phyloP scores from a whole-genome alignment of 306 rosid species.

The Datisca glomerata region DNA sequence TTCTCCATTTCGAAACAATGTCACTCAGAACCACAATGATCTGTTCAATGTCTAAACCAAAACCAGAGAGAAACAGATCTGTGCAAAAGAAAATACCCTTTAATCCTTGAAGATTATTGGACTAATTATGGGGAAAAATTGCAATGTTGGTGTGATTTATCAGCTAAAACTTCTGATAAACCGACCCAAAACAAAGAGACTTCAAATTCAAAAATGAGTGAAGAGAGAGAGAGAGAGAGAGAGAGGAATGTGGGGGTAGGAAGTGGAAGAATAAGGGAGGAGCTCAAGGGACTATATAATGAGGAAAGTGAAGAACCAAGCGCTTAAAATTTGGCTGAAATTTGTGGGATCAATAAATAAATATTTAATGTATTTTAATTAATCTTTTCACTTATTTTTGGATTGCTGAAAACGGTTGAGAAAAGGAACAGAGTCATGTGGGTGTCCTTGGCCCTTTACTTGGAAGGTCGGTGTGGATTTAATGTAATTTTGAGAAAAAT shows the following conservation, averaged over 20 bases:
- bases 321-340: neutral
- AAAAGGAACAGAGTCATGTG: conserved; percentile 65
- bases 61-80: too few species aligned
- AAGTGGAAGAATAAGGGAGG: neutral
- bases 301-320: neutral
- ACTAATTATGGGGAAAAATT: neutral
- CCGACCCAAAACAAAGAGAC: neutral
- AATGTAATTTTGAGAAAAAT: conserved; percentile 15
- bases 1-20: too few species aligned
- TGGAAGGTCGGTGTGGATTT: conserved; percentile 59
- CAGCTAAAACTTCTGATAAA: neutral
- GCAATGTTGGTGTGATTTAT: conserved; percentile 5
- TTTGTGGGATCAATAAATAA: neutral
- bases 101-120: too few species aligned
- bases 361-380: neutral
- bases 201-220: neutral
- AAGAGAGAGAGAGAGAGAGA: neutral
- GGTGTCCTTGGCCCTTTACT: conserved; percentile 19
- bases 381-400: conserved; percentile 3
- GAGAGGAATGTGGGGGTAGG: conserved; percentile 3
- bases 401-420: conserved; percentile 25
- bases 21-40: too few species aligned
- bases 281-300: conserved; percentile 8
- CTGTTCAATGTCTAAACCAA: too few species aligned
- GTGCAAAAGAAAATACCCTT: too few species aligned